phyloP scores from a whole-genome alignment of 495 filamentous ascomycete genomes.

The Achaetomiella virescens region DNA sequence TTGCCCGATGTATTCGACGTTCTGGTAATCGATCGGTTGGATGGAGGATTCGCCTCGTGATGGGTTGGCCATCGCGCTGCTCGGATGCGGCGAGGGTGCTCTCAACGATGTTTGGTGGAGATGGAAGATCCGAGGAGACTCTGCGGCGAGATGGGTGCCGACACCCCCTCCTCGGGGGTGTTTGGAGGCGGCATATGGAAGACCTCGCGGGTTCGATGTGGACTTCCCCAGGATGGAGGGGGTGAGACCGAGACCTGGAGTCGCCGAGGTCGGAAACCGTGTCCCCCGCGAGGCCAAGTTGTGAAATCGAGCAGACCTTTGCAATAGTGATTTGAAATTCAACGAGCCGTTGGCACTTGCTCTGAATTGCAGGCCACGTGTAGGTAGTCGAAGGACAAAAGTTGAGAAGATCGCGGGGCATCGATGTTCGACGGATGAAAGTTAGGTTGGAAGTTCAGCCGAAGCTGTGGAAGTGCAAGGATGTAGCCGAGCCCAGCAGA shows the following conservation, averaged over 20 bases:
- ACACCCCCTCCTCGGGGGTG: conserved; percentile 15
- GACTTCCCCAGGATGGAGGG: neutral
- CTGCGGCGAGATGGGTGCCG: neutral
- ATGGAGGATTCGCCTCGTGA: conserved; percentile 5
- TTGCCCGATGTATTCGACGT: conserved; percentile 60
- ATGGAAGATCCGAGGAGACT: neutral
- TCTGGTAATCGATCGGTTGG: conserved; percentile 51
- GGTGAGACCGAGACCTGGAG: neutral
- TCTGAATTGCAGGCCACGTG: too few species aligned
- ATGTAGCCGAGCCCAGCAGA: too few species aligned
- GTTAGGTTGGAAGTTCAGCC: too few species aligned
- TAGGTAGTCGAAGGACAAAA: too few species aligned
- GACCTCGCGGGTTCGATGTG: neutral
- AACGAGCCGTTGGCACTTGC: too few species aligned
- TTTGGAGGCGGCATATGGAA: conserved; percentile 18
- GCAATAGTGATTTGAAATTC: too few species aligned
- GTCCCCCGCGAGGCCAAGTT: too few species aligned
- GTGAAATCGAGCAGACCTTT: too few species aligned
- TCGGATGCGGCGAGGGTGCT: neutral
- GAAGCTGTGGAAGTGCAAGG: too few species aligned
- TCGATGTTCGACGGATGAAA: too few species aligned
- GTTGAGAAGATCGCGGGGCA: neutral
- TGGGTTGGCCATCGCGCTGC: neutral
- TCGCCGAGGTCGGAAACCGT: too few species aligned
- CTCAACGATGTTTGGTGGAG: neutral